phyloP scores from a whole-genome alignment of 169 alveolate genomes.

The Eimeria tenella region DNA sequence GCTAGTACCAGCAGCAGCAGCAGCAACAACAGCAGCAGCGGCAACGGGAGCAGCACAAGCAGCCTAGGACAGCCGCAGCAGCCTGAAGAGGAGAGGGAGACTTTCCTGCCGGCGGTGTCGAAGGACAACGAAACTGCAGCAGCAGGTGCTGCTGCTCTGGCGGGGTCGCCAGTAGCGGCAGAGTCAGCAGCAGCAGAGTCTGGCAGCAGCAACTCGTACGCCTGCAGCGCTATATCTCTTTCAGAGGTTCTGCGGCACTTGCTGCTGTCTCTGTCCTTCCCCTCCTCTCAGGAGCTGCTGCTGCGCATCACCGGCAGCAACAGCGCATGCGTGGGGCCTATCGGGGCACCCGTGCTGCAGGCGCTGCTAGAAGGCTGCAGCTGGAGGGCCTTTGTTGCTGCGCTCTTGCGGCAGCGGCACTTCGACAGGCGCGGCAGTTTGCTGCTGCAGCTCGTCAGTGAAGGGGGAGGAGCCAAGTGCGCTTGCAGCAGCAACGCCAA shows the following conservation, averaged over 20 bases:
- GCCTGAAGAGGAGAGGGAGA: background rate
- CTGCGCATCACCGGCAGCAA: slow-evolving; percentile 69
- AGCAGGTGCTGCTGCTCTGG: background rate
- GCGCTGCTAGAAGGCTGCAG: slow-evolving; percentile 26
- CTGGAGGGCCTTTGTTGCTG: slow-evolving; percentile 32
- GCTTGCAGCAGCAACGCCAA: background rate
- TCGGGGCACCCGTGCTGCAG: slow-evolving; percentile 30
- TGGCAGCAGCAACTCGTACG: background rate
- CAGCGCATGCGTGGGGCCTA: slow-evolving; percentile 71
- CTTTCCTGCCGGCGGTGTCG: background rate
- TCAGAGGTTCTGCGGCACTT: slow-evolving; percentile 43
- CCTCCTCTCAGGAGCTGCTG: slow-evolving; percentile 60
- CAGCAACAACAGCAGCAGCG: slow-evolving; percentile 27
- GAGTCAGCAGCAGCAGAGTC: background rate
- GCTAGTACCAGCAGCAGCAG: slow-evolving; percentile 15
- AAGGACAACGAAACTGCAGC: background rate
- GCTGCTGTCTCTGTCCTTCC: slow-evolving; percentile 31
- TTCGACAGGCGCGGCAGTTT: background rate
- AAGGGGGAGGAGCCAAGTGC: background rate
- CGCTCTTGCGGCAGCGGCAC: background rate
- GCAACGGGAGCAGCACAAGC: slow-evolving; percentile 6
- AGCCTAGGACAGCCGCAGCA: background rate
- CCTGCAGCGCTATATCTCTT: slow-evolving; percentile 27
- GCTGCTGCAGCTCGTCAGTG: slow-evolving; percentile 21
- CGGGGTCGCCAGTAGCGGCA: background rate